These are phyloP conservation scores for Entomortierella parvispora DNA, from an alignment of 192 early-diverging fungal species.

Conservation along the genomic window DNA sequence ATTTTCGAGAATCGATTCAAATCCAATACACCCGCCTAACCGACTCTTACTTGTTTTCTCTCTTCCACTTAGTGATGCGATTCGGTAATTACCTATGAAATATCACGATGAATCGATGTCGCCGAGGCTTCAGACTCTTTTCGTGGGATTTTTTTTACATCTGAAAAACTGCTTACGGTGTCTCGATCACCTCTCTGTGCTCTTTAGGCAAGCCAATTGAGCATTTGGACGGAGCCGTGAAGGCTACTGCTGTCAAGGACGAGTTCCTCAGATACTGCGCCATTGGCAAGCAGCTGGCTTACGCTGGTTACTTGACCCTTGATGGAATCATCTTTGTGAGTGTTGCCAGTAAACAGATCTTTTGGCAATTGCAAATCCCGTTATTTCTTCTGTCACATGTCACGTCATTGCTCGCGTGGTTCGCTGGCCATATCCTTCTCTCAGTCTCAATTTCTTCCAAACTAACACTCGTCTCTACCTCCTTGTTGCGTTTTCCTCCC, in stretches of 20 bases:
- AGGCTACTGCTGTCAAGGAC: constrained; percentile 65
- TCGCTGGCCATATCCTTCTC: no score
- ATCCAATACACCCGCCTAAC: background rate
- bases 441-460: no score
- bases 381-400: background rate
- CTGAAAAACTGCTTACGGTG: no score
- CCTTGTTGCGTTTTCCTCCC: background rate
- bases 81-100: constrained; percentile 57
- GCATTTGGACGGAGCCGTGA: constrained; percentile 67
- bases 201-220: constrained; percentile 68
- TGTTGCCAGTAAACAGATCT: constrained; percentile 4
- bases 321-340: constrained; percentile 76
- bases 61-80: constrained; percentile 64
- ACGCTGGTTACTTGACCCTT: constrained; percentile 67
- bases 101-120: no score
- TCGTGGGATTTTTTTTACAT: no score
- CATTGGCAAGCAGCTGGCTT: constrained; percentile 67
- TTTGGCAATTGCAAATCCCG: background rate
- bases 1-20: background rate
- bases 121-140: no score
- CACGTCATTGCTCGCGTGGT: no score
- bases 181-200: background rate
- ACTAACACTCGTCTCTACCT: no score
- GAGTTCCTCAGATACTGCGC: constrained; percentile 63
- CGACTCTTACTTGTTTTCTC: background rate